These are phyloP conservation scores for Fusarium sp. DNA, from an alignment of 2,329 filamentous ascomycete genomes.

Conservation along the genomic window DNA sequence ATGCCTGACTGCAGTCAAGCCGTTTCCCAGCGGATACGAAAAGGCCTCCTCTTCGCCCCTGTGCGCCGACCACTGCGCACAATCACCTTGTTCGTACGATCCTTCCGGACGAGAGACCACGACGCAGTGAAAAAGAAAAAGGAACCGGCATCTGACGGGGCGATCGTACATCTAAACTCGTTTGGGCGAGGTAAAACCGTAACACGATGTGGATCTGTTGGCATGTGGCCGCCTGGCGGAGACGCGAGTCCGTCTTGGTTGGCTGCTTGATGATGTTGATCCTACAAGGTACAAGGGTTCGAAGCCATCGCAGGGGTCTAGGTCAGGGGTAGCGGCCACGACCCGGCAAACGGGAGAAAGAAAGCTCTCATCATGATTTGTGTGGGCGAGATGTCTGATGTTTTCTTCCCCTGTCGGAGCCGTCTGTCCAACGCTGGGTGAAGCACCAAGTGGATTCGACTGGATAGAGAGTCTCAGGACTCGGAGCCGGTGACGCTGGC, in stretches of 20 bases:
- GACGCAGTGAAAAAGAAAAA: conserved; percentile 9
- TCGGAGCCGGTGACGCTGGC: conserved; percentile 29
- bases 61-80: conserved; percentile 5
- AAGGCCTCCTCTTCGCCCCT: conserved; percentile 3
- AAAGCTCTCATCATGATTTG: conserved; percentile 19
- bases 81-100: conserved; percentile 10
- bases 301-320: conserved; percentile 28
- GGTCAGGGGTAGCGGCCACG: conserved; percentile 40
- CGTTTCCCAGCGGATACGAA: conserved; percentile 15
- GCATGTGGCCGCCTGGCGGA: conserved; percentile 37
- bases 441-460: conserved; percentile 6
- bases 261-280: conserved; percentile 38
- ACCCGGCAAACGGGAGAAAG: conserved; percentile 23
- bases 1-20: conserved; percentile 6
- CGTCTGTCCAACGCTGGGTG: background rate
- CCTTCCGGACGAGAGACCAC: background rate
- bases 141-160: conserved; percentile 25
- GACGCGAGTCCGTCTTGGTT: conserved; percentile 32
- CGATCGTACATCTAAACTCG: conserved; percentile 35
- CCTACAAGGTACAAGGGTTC: conserved; percentile 39
- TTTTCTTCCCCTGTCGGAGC: conserved; percentile 12
- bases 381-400: conserved; percentile 12
- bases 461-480: background rate
- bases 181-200: conserved; percentile 43
- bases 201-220: conserved; percentile 35